Conservation (phyloP, 2,329 filamentous ascomycete genomes). For the Venturia asperata region DNA sequence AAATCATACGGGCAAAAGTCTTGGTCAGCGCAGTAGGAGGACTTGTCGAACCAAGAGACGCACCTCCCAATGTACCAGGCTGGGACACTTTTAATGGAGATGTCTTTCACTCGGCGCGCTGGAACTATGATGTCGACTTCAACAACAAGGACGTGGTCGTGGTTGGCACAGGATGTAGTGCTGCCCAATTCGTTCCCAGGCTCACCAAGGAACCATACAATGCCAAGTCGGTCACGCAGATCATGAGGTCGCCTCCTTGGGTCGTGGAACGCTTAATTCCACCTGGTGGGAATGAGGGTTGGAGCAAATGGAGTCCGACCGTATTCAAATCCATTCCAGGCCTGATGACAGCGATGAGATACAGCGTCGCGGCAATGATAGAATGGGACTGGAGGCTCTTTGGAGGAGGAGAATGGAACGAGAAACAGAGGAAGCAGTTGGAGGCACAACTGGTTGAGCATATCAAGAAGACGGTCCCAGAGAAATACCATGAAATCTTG, state of each 20-base stretch:
- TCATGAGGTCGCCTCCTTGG: slow-evolving; percentile 54
- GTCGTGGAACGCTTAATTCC: slow-evolving; percentile 38
- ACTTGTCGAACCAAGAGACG: slow-evolving; percentile 46
- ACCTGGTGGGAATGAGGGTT: slow-evolving; percentile 36
- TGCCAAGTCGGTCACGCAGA: slow-evolving; percentile 51
- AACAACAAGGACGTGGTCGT: slow-evolving; percentile 51
- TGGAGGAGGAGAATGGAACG: slow-evolving; percentile 34
- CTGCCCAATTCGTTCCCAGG: slow-evolving; percentile 49
- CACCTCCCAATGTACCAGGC: slow-evolving; percentile 46
- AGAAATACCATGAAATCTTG: slow-evolving; percentile 54
- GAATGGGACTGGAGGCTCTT: slow-evolving; percentile 44
- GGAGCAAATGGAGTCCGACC: slow-evolving; percentile 41
- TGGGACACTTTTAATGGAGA: slow-evolving; percentile 48
- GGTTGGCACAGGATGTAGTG: slow-evolving; percentile 52
- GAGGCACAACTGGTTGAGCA: slow-evolving; percentile 40
- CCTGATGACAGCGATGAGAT: slow-evolving; percentile 39
- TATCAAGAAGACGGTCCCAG: slow-evolving; percentile 46
- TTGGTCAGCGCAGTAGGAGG: slow-evolving; percentile 50
- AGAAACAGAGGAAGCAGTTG: slow-evolving; percentile 32
- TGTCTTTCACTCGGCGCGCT: slow-evolving; percentile 53
- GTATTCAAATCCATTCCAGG: slow-evolving; percentile 46
- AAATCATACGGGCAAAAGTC: slow-evolving; percentile 48
- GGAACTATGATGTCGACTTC: slow-evolving; percentile 48
- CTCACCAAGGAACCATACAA: slow-evolving; percentile 42
- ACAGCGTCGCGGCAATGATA: slow-evolving; percentile 40